Percentiles rank a stretch among this genome's conserved stretches.
These are phyloP conservation scores for Hibiscus trionum DNA, from an alignment of 345 rosid genomes.

Conservation along the genomic window DNA sequence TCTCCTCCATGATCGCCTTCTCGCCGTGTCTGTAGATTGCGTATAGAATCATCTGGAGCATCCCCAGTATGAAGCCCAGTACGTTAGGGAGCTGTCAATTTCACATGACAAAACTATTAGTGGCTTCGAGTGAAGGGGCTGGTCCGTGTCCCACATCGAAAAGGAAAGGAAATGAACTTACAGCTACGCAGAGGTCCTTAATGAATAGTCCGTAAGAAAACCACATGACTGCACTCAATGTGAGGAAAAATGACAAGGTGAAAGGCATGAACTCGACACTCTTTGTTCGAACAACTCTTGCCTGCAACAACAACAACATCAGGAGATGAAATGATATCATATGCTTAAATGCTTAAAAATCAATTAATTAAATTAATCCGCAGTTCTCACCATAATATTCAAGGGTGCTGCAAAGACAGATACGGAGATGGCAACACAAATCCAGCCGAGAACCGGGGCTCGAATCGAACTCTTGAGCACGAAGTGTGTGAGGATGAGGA, in stretches of 20 bases:
- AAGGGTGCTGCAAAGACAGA: conserved; percentile 82
- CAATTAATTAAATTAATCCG: background rate
- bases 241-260: conserved; percentile 69
- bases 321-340: background rate
- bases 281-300: conserved; percentile 48
- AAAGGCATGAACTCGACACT: conserved; percentile 97
- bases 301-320: background rate
- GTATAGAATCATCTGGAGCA: conserved; percentile 69
- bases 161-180: conserved; percentile 24
- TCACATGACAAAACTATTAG: background rate
- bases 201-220: conserved; percentile 58
- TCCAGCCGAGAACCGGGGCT: conserved; percentile 61
- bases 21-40: conserved; percentile 36
- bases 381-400: conserved; percentile 46
- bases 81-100: conserved; percentile 61
- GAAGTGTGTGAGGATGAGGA: conserved; percentile 40
- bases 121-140: background rate
- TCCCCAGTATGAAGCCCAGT: conserved; percentile 61
- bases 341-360: background rate
- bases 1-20: conserved; percentile 17
- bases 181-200: conserved; percentile 61
- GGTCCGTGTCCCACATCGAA: background rate
- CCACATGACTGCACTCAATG: conserved; percentile 74
- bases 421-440: conserved; percentile 61
- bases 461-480: conserved; percentile 16